Percentiles rank a stretch among this genome's conserved stretches.
phyloP scores from a whole-genome alignment of 805 yeast genomes.

The Yamadazyma endophytica region DNA sequence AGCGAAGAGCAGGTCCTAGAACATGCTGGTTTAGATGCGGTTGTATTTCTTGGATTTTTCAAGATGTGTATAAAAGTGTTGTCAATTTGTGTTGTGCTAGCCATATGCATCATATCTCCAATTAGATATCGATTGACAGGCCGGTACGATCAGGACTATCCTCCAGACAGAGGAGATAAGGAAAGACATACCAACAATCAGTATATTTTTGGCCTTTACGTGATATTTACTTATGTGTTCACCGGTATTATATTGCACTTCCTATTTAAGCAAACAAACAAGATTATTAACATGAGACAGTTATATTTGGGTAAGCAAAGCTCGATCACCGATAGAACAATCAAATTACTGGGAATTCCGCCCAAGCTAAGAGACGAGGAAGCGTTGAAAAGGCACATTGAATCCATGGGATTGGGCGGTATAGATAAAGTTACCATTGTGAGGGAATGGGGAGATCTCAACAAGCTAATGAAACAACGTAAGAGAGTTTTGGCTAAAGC shows the following conservation, averaged over 20 bases:
- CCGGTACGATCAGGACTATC: constrained; percentile 26
- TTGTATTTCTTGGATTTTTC: constrained; percentile 86
- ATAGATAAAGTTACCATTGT: constrained; percentile 77
- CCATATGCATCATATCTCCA: constrained; percentile 77
- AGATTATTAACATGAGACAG: constrained; percentile 77
- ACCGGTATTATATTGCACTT: constrained; percentile 61
- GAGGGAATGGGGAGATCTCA: constrained; percentile 79
- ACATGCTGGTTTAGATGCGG: constrained; percentile 92
- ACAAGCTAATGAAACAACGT: constrained; percentile 60
- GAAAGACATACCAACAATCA: constrained; percentile 24
- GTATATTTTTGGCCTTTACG: constrained; percentile 79
- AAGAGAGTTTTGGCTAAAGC: constrained; percentile 47
- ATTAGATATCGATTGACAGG: constrained; percentile 82
- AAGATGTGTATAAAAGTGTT: constrained; percentile 77
- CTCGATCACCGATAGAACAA: constrained; percentile 87
- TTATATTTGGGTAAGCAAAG: constrained; percentile 78
- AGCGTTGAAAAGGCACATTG: constrained; percentile 71
- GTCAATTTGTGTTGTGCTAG: constrained; percentile 60
- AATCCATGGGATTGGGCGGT: constrained; percentile 72
- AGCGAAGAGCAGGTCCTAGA: constrained; percentile 76
- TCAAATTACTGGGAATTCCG: constrained; percentile 85
- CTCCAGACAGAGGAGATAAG: constrained; percentile 18
- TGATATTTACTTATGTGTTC: constrained; percentile 80
- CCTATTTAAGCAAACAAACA: constrained; percentile 64
- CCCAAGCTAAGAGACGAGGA: constrained; percentile 68